Base-by-base conservation (phyloP, 306 rosid genomes). In the Cucumis cinereus region DNA sequence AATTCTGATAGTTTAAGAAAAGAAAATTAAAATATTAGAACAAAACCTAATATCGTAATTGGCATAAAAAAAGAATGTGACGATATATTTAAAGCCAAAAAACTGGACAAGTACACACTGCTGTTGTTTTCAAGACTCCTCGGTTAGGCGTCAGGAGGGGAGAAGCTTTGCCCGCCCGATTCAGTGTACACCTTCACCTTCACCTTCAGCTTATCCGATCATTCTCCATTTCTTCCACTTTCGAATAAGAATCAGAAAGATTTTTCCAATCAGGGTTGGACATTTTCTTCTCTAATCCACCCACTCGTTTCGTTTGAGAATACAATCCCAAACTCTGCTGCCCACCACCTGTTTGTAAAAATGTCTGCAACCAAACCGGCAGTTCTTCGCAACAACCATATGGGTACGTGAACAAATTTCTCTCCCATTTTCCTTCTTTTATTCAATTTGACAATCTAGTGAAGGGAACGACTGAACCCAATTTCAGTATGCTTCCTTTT, bases 341-440 rank as follows among this genome's bases (percentile, higher is more conserved):
- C 73, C 73, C 73, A 67, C 73, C 45, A 67, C 73, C 33, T 41
- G 73, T 67, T 67, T 36, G 73, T 14, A 22, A 67, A 22, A 67
- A 67, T 67, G 73, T 28, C 35, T 40, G 20, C 53, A 10, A 67
- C 33, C 1, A 4, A 12, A 8, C 17, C 72, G 4, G 28, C 24
- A 4, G 41, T 0, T 61, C 33, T 30, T 14, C 68, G 10, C 68
- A 3, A 7, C 45, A 63, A 63, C 16, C 73, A 40, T 40, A 67
- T 13, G 30, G 73, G 53, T 66, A 40, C 73, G 52, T 66, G 73
- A 67, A n/a, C 50, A 43, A 23, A 20, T 41, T 69, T 45, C 56
- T 38, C 47, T 43, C 55, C 45, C 12, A 47, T 68, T 41, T 40
- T 66, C 50, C 30, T 66, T n/a, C 33, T 67, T 67, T 67, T 28